Percentiles rank a stretch among this genome's conserved stretches.
Evolutionary conservation across 768 basidiomycete genomes (phyloP).

Genomic region (Roridomyces roridus): DNA sequence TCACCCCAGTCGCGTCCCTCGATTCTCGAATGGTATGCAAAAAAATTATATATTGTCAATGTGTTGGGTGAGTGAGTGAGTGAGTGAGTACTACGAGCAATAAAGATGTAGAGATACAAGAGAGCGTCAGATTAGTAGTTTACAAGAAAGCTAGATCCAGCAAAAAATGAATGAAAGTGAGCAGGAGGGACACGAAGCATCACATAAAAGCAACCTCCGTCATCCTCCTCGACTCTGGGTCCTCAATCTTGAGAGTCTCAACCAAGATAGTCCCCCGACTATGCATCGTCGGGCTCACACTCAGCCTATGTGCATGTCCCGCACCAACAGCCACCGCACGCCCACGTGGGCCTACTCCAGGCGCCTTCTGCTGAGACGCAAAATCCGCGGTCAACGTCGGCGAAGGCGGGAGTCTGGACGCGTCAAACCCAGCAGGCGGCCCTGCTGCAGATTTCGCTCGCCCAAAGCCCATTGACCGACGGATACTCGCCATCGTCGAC

Average conservation of each 20-base stretch:
- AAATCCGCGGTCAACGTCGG: constrained; percentile 20
- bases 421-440: constrained; percentile 31
- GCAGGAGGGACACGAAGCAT: constrained; percentile 12
- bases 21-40: no score
- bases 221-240: constrained; percentile 72
- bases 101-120: no score
- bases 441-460: constrained; percentile 19
- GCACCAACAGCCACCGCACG: constrained; percentile 12
- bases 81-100: no score
- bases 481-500: constrained; percentile 17
- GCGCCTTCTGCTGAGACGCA: not conserved
- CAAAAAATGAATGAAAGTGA: not conserved
- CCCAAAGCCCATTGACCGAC: constrained; percentile 6
- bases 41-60: no score
- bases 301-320: constrained; percentile 36
- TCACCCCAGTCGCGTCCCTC: no score
- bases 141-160: no score
- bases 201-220: constrained; percentile 74
- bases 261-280: constrained; percentile 60
- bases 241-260: constrained; percentile 60
- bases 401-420: constrained; percentile 46
- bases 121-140: no score
- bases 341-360: not conserved
- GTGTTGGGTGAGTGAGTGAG: no score
- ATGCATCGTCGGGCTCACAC: constrained; percentile 66